phyloP scores from a whole-genome alignment of 768 basidiomycete species.

The Russula compacta region DNA sequence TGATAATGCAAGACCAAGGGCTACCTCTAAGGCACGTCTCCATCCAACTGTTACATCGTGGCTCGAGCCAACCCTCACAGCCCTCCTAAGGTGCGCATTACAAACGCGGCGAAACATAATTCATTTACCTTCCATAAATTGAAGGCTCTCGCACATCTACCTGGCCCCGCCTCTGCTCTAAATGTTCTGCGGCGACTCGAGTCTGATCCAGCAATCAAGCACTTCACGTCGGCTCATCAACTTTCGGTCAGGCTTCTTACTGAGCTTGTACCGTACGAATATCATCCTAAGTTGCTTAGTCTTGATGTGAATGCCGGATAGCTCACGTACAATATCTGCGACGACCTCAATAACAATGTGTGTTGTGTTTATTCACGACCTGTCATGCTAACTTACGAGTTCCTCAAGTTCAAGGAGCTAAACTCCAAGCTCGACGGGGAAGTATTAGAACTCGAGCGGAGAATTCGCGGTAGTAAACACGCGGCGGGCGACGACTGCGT shows the following conservation, averaged over 20 bases:
- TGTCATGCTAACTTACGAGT: not conserved
- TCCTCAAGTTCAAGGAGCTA: slow-evolving; percentile 59
- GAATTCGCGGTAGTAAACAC: slow-evolving; percentile 44
- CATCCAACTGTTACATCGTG: too few relatives aligned
- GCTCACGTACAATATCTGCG: slow-evolving; percentile 66
- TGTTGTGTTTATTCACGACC: slow-evolving; percentile 33
- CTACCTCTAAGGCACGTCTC: slow-evolving; percentile 43
- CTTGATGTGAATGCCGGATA: slow-evolving; percentile 56
- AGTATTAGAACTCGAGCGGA: slow-evolving; percentile 57
- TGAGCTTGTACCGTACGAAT: slow-evolving; percentile 71
- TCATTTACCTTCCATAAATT: slow-evolving; percentile 57
- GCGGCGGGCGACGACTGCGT: slow-evolving; percentile 25
- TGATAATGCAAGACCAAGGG: slow-evolving; percentile 52
- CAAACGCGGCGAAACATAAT: slow-evolving; percentile 31
- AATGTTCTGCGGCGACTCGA: slow-evolving; percentile 49
- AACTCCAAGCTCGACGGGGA: slow-evolving; percentile 69
- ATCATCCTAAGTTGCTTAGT: slow-evolving; percentile 57
- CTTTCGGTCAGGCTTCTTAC: slow-evolving; percentile 63
- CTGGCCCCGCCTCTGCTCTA: slow-evolving; percentile 48
- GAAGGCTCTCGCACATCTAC: slow-evolving; percentile 53
- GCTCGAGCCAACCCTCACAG: not conserved
- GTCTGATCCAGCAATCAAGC: slow-evolving; percentile 59
- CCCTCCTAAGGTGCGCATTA: slow-evolving; percentile 46
- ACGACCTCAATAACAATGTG: slow-evolving; percentile 66
- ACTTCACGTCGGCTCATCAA: slow-evolving; percentile 62